These are phyloP conservation scores for Tolypocladium nubicola DNA, from an alignment of 2,329 filamentous ascomycete genomes.

Conservation along the genomic window DNA sequence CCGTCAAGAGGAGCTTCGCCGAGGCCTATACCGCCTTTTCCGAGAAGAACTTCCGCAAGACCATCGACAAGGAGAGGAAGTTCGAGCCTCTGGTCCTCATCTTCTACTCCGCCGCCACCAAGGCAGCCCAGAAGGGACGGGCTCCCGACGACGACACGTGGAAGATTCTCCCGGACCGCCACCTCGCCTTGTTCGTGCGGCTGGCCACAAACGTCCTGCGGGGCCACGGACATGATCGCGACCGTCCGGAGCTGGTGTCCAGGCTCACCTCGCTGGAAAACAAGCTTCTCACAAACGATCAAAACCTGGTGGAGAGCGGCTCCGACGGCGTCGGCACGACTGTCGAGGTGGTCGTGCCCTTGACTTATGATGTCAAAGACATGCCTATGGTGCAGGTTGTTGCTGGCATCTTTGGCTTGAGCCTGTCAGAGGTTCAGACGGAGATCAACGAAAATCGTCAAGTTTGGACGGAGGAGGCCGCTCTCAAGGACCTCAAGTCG, in stretches of 20 bases:
- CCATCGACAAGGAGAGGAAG: constrained; percentile 86
- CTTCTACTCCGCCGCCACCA: constrained; percentile 90
- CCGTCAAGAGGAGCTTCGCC: constrained; percentile 87
- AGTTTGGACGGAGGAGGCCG: constrained; percentile 84
- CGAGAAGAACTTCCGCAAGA: constrained; percentile 76
- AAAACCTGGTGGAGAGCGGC: constrained; percentile 52
- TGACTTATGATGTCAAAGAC: constrained; percentile 90
- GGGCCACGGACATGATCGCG: constrained; percentile 74
- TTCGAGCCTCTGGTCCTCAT: constrained; percentile 90
- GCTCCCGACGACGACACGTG: constrained; percentile 74
- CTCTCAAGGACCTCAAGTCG: constrained; percentile 80
- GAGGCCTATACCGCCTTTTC: constrained; percentile 91
- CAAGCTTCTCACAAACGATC: constrained; percentile 88
- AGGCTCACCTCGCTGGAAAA: constrained; percentile 76
- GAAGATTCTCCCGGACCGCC: constrained; percentile 86
- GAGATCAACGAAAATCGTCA: constrained; percentile 77
- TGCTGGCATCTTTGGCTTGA: constrained; percentile 73
- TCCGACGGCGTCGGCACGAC: constrained; percentile 33
- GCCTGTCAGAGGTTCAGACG: constrained; percentile 68
- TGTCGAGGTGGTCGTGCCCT: constrained; percentile 70
- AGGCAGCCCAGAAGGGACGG: constrained; percentile 65
- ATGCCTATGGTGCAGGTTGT: constrained; percentile 91
- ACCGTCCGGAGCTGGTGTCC: constrained; percentile 73
- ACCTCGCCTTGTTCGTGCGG: constrained; percentile 88
- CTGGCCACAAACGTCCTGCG: constrained; percentile 71